Evolutionary conservation across 1,284 basidiomycete genomes (phyloP), one percentile per base, ranked within the genome.

Genomic region (Puccinia polysora): DNA sequence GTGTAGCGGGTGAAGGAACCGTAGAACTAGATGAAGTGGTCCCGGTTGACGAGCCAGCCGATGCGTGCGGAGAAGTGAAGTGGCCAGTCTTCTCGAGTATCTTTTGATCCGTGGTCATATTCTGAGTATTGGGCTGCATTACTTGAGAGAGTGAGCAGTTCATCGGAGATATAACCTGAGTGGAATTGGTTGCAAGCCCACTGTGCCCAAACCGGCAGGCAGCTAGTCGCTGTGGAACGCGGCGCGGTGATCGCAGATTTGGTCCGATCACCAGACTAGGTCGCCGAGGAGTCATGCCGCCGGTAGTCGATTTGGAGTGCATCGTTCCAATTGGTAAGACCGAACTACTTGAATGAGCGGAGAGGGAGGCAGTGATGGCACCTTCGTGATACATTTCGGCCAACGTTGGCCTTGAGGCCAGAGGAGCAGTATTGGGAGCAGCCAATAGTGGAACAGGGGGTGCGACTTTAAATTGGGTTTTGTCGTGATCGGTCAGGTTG

Each of bases 261-360:
- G 67, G 67, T 49, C 67, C 40, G 32, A 70, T 70, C 23, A 70
- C 30, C 25, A 70, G 56, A 60, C 56, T 70, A 8, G 67, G 67
- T 10, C 67, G 53, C 23, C 60, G 59, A n/a, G 56, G 45, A 32
- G 58, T 59, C 56, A 70, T 47, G 5, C 65, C 65, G 23, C 65
- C 65, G 6, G 65, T 40, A 18, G 25, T 30, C 30, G n/a, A 20
- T 49, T 40, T 56, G 2, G 53, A 45, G n/a, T 12, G 15, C 10
- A 43, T 34, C 15, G 40, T 23, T 20, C 55, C 65, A 14, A 32
- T 28, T 10, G 52, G 12, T 5, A 58, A 34, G 10, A 32, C 58
- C 12, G 55, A 28, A 6, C 55, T 50, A 20, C 38, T 58, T 2
- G 40, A 32, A 49, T 34, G 25, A 1, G 55, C 32, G 18, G 23